Percentiles rank a stretch among this genome's conserved stretches.
phyloP scores from a whole-genome alignment of 257 asterid genomes.

The Galeopsis tetrahit region DNA sequence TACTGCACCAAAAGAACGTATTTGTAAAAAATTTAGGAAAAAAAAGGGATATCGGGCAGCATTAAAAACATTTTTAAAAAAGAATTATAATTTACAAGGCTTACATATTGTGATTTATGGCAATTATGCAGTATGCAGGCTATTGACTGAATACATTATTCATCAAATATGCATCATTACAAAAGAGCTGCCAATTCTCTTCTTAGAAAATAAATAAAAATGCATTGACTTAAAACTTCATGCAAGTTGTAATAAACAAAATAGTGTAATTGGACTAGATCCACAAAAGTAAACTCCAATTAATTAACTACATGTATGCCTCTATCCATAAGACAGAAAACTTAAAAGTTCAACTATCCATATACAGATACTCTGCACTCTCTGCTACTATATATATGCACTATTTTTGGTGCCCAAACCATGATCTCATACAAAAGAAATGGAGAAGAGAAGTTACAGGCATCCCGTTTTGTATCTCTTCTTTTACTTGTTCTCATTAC shows the following conservation, averaged over 20 bases:
- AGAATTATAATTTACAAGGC: background rate
- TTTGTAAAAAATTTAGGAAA: too few relatives aligned
- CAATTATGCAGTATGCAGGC: background rate
- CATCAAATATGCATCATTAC: background rate
- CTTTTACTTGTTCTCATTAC: background rate
- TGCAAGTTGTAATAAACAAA: background rate
- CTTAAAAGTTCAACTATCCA: too few relatives aligned
- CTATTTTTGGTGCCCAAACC: too few relatives aligned
- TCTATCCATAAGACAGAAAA: too few relatives aligned
- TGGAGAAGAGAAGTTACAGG: slow-evolving; percentile 7
- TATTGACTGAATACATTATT: too few relatives aligned
- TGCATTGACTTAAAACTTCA: background rate
- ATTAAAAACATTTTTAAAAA: too few relatives aligned
- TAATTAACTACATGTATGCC: too few relatives aligned
- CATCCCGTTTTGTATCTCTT: background rate
- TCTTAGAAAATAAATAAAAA: background rate
- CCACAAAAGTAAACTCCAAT: background rate
- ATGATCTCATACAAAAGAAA: background rate
- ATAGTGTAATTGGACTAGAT: background rate
- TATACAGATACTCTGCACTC: too few relatives aligned
- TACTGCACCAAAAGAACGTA: too few relatives aligned
- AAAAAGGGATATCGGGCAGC: too few relatives aligned
- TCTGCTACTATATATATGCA: too few relatives aligned
- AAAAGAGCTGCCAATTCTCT: too few relatives aligned
- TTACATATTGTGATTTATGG: slow-evolving; percentile 17